These are phyloP conservation scores for Cicer pinnatifidum DNA, from an alignment of 306 rosid genomes.

Conservation along the genomic window DNA sequence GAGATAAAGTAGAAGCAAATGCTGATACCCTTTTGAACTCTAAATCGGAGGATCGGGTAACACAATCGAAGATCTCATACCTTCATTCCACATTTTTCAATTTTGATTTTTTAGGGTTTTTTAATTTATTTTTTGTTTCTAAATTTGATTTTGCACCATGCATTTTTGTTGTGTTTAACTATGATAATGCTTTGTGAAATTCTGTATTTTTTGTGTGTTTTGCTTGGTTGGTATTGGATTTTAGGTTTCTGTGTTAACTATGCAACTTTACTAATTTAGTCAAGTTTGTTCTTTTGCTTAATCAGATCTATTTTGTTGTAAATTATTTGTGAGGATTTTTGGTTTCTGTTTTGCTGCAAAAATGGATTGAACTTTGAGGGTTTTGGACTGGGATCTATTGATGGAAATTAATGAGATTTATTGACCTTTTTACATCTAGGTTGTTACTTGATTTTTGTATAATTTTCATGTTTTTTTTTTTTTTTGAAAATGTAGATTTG, in stretches of 20 bases:
- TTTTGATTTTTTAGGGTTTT: conserved; percentile 42
- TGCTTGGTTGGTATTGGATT: conserved; percentile 53
- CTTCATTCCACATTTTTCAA: conserved; percentile 55
- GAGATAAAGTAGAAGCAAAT: conserved; percentile 54
- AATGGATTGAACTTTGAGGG: conserved; percentile 46
- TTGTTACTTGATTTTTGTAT: conserved; percentile 24
- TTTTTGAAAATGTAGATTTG: conserved; percentile 50
- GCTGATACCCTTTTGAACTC: conserved; percentile 61
- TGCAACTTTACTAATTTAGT: conserved; percentile 40
- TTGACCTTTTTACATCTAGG: conserved; percentile 44
- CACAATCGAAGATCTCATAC: conserved; percentile 67
- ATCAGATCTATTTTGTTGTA: conserved; percentile 71
- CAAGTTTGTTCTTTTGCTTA: conserved; percentile 51
- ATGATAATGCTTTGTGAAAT: conserved; percentile 43
- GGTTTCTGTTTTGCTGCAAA: conserved; percentile 48
- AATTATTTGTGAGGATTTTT: conserved; percentile 49
- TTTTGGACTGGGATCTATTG: conserved; percentile 63
- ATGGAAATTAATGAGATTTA: conserved; percentile 53
- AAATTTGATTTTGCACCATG: conserved; percentile 42
- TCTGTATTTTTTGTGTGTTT: conserved; percentile 41
- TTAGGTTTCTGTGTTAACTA: conserved; percentile 48
- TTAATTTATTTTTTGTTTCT: background rate
- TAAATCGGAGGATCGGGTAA: conserved; percentile 66
- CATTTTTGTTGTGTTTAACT: conserved; percentile 36
- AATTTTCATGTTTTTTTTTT: conserved; percentile 21